Conservation (phyloP, 2,329 filamentous ascomycete species). For the Phyllachora maydis region DNA sequence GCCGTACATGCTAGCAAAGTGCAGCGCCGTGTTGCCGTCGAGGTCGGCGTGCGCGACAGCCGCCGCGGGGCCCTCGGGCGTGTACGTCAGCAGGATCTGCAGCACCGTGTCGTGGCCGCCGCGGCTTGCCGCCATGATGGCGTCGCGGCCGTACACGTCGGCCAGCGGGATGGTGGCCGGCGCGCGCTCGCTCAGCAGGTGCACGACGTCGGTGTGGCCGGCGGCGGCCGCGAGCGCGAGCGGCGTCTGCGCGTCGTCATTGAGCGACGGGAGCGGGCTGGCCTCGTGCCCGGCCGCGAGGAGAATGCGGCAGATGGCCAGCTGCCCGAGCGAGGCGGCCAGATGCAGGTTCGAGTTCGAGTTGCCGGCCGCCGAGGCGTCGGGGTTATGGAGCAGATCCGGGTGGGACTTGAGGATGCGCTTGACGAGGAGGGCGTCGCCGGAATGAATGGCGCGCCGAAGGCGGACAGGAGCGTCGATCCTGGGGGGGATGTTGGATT, state of each 20-base stretch:
- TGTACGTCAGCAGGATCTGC: conserved; percentile 43
- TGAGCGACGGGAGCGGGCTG: conserved; percentile 50
- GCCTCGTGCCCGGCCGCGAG: conserved; percentile 56
- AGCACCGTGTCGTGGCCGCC: conserved; percentile 42
- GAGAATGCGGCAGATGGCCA: conserved; percentile 47
- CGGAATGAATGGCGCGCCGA: conserved; percentile 60
- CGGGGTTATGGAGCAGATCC: conserved; percentile 55
- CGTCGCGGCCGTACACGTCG: conserved; percentile 50
- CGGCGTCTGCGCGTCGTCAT: conserved; percentile 62
- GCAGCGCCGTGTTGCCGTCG: conserved; percentile 69
- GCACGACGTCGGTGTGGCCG: conserved; percentile 54
- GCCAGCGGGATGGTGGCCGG: conserved; percentile 40
- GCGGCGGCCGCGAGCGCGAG: conserved; percentile 56
- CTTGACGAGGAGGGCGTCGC: conserved; percentile 49
- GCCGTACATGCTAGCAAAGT: conserved; percentile 69
- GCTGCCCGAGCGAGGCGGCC: conserved; percentile 51
- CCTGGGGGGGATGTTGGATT: too few species aligned
- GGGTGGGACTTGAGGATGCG: conserved; percentile 62
- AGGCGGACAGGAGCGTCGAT: conserved; percentile 61
- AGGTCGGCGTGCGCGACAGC: conserved; percentile 39
- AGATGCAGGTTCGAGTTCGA: conserved; percentile 75
- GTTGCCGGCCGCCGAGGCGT: conserved; percentile 42
- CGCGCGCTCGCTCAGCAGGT: conserved; percentile 45
- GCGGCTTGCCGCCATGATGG: conserved; percentile 43
- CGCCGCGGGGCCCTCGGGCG: conserved; percentile 27